Evolutionary conservation across 2,329 filamentous ascomycete species (phyloP), one percentile per base, ranked within the genome.

Genomic region (Didymella lethalis): DNA sequence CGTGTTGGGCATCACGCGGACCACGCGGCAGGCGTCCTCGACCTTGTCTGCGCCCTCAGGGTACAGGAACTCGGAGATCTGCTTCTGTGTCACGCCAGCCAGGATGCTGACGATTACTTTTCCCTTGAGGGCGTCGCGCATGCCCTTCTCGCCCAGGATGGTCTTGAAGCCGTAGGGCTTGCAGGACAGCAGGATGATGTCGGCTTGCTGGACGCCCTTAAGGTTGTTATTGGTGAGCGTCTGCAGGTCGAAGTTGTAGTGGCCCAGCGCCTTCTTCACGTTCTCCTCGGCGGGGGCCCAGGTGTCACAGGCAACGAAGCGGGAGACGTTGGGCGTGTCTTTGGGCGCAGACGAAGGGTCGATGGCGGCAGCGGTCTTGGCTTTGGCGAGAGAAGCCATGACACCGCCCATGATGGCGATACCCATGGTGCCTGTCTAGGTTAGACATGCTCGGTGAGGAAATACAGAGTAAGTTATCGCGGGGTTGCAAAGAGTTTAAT

Each of bases 1-100:
- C 0, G 90, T 93, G 80, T 96, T 96, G 67, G 92, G 92, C 86
- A 96, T 92, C 54, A 90, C 91, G 31, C 92, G 84, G 4, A 96
- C 88, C 44, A 95, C 83, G 41, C 85, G 82, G 76, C 86, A 90
- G n/a, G 67, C 66, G 38, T 78, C 77, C n/a, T 68, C 68, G 36
- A 83, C 80, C 38, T 68, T 69, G 10, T 62, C 61, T 20, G 83
- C 78, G 10, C 81, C 79, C 26, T 84, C 83, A 0, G 73, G 73
- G 69, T 90, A 88, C 12, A 94, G 77, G 31, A 86, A 84, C 16
- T 79, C 78, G 70, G 89, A 85, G 63, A 96, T 87, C 69, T 93
- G 87, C 48, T 85, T 77, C 16, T 87, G 85, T 2, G 89, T 87
- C 23, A 95, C 86, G 57, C 93, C 93, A 4, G 91, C 91, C 61